Evolutionary conservation across 352 stramenopile species (phyloP), one percentile per base, ranked within the genome.

Genomic region (Pythium brassicae): DNA sequence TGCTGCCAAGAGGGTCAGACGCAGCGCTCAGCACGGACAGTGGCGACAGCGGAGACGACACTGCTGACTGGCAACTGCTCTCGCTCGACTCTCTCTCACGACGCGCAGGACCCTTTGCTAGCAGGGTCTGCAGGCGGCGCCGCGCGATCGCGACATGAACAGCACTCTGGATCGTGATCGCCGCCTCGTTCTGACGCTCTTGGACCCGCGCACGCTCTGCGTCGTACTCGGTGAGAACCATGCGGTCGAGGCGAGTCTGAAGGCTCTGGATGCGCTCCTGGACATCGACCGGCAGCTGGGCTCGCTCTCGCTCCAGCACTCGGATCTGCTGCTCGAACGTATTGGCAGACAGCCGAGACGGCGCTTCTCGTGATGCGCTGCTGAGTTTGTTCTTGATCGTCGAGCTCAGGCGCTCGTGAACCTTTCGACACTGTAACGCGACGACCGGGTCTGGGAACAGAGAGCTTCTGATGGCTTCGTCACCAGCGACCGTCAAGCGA

Each of bases 251-350:
- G 8, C 66, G 66, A 27, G 69, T 55, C 4, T 61, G 64, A 10
- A 92, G 56, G 20, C 68, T 49, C n/a, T 62, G 45, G 49, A 89
- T 81, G 15, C 75, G 74, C 29, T 46, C 29, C 51, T 81, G 82
- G 2, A 73, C 60, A 11, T 58, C 50, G 1, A 9, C 15, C 2
- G 79, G 44, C 5, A 86, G 50, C 32, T 50, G 22, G n/a, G 53
- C 68, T 26, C 74, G 67, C 32, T 64, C 59, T 17, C 55, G 7
- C 22, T 54, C 37, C 1, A 86, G 53, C 2, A 53, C 29, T 2
- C 55, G 51, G 20, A 61, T 19, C 14, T 80, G 60, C 6, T 69
- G 66, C 20, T 71, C 63, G 29, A 74, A 75, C 0, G 63, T 61
- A 27, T 58, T 63, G 3, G 48, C 62, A 1, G 71, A 65, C 5